A percentile compares a stretch with the other conserved stretches of the same genome.
phyloP scores from a whole-genome alignment of 495 filamentous ascomycete genomes.

The Trichoderma asperelloides region DNA sequence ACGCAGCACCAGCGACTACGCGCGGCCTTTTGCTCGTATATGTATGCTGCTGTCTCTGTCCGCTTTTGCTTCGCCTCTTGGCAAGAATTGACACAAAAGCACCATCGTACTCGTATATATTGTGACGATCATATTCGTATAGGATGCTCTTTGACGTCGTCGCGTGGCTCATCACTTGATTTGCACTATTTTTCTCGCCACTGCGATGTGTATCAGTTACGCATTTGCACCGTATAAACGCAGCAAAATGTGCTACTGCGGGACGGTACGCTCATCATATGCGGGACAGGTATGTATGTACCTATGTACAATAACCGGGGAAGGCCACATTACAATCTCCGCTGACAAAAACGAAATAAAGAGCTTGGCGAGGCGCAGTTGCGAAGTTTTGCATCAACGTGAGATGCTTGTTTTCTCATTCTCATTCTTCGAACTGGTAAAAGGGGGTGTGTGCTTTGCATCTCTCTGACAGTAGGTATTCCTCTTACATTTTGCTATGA shows the following conservation, averaged over 20 bases:
- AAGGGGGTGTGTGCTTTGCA: neutral
- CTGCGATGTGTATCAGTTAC: neutral
- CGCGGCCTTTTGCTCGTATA: neutral
- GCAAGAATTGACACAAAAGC: neutral
- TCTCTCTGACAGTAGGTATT: too few relatives aligned
- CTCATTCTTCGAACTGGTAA: neutral
- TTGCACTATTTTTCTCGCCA: neutral
- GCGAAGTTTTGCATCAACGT: too few relatives aligned
- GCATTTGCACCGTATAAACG: neutral
- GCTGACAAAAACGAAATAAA: neutral
- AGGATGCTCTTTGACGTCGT: neutral
- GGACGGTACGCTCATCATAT: too few relatives aligned
- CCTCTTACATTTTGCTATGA: neutral
- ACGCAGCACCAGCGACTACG: neutral
- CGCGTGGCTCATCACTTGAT: conserved; percentile 7
- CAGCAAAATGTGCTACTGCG: too few relatives aligned
- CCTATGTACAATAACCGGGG: too few relatives aligned
- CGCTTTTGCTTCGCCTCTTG: neutral
- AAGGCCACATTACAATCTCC: too few relatives aligned
- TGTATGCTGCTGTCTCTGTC: neutral
- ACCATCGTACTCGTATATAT: neutral
- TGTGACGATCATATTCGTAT: conserved; percentile 1
- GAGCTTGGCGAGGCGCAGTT: too few relatives aligned
- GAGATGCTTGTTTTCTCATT: too few relatives aligned
- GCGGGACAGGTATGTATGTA: too few relatives aligned